These are phyloP conservation scores for Kwoniella botswanensis DNA, from an alignment of 768 basidiomycete genomes.

Conservation along the genomic window DNA sequence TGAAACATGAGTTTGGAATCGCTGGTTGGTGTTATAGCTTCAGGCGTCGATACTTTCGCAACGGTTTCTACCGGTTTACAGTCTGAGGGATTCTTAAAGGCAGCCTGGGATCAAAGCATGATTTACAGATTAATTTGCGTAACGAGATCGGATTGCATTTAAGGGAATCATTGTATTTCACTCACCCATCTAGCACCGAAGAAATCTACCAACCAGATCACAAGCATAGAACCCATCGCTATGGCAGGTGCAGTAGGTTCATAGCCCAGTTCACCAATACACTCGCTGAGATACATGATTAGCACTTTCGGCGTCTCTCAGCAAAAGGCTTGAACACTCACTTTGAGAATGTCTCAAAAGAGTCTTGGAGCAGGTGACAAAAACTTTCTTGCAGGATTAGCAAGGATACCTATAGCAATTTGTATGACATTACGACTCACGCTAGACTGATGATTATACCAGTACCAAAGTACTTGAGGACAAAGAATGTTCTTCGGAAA, in stretches of 20 bases:
- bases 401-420: background rate
- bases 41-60: too few relatives aligned
- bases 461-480: constrained; percentile 17
- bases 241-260: constrained; percentile 21
- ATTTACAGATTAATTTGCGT: too few relatives aligned
- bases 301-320: background rate
- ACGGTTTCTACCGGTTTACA: background rate
- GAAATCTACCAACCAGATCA: constrained; percentile 19
- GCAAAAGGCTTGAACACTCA: background rate
- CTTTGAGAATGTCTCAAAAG: constrained; percentile 19
- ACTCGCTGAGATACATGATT: constrained; percentile 1
- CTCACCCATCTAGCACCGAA: constrained; percentile 18
- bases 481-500: constrained; percentile 5
- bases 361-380: constrained; percentile 15
- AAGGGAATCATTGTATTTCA: background rate
- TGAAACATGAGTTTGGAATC: constrained; percentile 17
- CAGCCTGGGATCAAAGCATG: background rate
- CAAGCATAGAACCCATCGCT: constrained; percentile 17
- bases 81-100: background rate
- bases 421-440: constrained; percentile 9
- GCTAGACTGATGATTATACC: constrained; percentile 16
- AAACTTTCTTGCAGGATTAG: background rate
- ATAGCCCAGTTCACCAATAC: constrained; percentile 14
- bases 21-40: background rate
- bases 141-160: too few relatives aligned